phyloP scores from a whole-genome alignment of 345 rosid genomes.

The Pelargonium nanum region DNA sequence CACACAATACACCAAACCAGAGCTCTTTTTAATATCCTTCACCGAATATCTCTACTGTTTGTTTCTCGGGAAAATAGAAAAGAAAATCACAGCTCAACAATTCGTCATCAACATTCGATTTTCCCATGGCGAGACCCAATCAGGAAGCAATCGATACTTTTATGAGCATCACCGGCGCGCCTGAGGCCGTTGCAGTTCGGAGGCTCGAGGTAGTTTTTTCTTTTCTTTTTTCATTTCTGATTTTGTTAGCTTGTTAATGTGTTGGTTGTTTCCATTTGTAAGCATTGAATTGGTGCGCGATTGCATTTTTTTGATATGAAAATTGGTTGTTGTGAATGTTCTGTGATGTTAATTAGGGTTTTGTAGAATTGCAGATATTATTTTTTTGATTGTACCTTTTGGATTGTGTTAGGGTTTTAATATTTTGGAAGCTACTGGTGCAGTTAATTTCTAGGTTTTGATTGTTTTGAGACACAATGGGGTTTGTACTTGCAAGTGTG shows the following conservation, averaged over 20 bases:
- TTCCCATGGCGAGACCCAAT: constrained; percentile 53
- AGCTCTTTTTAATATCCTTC: no score
- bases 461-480: neutral
- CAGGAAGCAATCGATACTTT: constrained; percentile 83
- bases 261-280: neutral
- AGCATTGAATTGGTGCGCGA: neutral
- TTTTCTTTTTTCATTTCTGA: neutral
- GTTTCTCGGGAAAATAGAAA: constrained; percentile 3
- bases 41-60: neutral
- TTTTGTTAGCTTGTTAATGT: neutral
- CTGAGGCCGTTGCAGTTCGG: constrained; percentile 55
- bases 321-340: neutral
- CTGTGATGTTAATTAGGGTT: neutral
- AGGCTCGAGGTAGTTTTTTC: constrained; percentile 51
- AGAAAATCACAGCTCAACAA: neutral
- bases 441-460: neutral
- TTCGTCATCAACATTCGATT: neutral
- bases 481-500: neutral
- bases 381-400: neutral
- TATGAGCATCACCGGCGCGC: constrained; percentile 70
- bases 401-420: neutral
- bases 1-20: neutral
- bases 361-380: neutral
- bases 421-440: neutral
- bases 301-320: neutral